Conservation (phyloP, 148 eudicot species). For the Rhododendron henanense region DNA sequence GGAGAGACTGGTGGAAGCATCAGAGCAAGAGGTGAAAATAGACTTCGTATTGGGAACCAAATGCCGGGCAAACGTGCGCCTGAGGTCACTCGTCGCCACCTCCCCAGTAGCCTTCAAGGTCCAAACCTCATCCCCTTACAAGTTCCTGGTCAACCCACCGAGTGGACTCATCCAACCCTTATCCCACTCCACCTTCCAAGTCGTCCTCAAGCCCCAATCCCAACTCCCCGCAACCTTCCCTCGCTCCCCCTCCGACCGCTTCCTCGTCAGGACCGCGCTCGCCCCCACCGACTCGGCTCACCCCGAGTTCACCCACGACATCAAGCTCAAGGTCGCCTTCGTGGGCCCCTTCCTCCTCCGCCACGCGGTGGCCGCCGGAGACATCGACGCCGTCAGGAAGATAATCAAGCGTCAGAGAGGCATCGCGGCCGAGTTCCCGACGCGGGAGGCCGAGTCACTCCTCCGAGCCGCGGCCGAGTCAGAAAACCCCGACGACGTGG, state of each 20-base stretch:
- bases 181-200: constrained; percentile 39
- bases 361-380: constrained; percentile 32
- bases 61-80: constrained; percentile 40
- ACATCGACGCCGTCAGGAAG: constrained; percentile 27
- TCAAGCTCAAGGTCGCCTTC: constrained; percentile 43
- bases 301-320: constrained; percentile 19
- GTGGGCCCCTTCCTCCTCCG: constrained; percentile 41
- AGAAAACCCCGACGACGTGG: constrained; percentile 23
- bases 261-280: constrained; percentile 33
- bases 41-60: constrained; percentile 35
- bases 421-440: constrained; percentile 22
- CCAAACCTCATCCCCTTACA: constrained; percentile 52
- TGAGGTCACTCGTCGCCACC: constrained; percentile 27
- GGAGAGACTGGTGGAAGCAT: constrained; percentile 42
- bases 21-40: constrained; percentile 38
- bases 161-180: constrained; percentile 44
- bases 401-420: constrained; percentile 33
- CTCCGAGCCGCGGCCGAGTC: constrained; percentile 21
- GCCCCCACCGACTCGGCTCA: constrained; percentile 24
- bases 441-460: constrained; percentile 30
- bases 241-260: constrained; percentile 45
- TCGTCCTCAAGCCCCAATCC: constrained; percentile 49
- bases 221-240: constrained; percentile 37
- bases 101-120: constrained; percentile 41
- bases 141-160: constrained; percentile 53